Percentiles rank a stretch among this genome's conserved stretches.
These are phyloP conservation scores for Juncus effusus DNA, from an alignment of 176 grass and related monocot species.

Conservation along the genomic window DNA sequence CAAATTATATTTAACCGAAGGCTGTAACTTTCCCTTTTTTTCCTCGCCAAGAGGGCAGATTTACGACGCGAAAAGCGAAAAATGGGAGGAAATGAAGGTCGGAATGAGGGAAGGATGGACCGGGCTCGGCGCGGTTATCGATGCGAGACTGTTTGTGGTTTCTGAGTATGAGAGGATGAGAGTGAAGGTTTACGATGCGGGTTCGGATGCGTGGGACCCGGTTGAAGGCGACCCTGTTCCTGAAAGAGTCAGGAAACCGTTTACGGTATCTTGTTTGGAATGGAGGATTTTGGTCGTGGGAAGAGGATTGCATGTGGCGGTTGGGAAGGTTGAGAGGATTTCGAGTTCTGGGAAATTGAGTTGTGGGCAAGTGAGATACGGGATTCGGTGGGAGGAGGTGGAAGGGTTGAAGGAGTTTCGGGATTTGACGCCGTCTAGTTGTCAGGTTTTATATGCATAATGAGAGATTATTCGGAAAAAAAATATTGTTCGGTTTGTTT, in stretches of 20 bases:
- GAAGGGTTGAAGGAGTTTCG: slow-evolving; percentile 48
- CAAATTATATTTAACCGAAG: slow-evolving; percentile 68
- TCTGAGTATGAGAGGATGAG: slow-evolving; percentile 86
- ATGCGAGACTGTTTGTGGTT: slow-evolving; percentile 57
- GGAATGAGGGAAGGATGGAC: slow-evolving; percentile 98
- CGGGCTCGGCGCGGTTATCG: slow-evolving; percentile 48
- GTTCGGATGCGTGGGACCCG: slow-evolving; percentile 57
- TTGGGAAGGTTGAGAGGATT: slow-evolving; percentile 53
- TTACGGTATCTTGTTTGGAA: slow-evolving; percentile 55
- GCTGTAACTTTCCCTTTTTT: slow-evolving; percentile 85
- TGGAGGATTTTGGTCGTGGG: slow-evolving; percentile 60
- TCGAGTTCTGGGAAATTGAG: slow-evolving; percentile 12
- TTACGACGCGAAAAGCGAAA: slow-evolving; percentile 50
- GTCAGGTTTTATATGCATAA: slow-evolving; percentile 79
- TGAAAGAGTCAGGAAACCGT: slow-evolving; percentile 66
- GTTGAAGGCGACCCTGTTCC: slow-evolving; percentile 57
- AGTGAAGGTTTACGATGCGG: slow-evolving; percentile 67
- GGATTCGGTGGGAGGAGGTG: slow-evolving; percentile 66
- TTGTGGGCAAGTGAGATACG: slow-evolving; percentile 34
- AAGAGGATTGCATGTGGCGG: slow-evolving; percentile 54
- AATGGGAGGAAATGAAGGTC: slow-evolving; percentile 66
- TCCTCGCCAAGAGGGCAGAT: slow-evolving; percentile 74
- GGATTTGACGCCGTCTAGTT: slow-evolving; percentile 73
- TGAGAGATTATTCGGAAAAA: too few species aligned
- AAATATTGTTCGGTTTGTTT: too few species aligned